phyloP scores from a whole-genome alignment of 345 rosid species.

The Crucihimalaya himalaica region DNA sequence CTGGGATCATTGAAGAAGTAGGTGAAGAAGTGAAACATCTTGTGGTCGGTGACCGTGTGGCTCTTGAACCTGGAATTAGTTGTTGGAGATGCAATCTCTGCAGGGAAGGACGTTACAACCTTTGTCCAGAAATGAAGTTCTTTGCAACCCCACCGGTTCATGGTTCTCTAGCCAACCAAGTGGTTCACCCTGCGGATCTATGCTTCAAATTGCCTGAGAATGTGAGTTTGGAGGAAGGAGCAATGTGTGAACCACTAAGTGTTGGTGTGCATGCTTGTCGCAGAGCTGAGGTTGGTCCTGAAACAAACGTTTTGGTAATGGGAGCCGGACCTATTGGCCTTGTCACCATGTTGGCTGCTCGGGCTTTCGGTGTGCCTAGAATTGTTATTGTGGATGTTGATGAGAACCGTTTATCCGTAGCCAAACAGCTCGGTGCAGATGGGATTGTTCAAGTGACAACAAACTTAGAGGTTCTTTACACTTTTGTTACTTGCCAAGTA shows the following conservation, averaged over 20 bases:
- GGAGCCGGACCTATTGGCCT: slow-evolving; percentile 98
- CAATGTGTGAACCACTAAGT: slow-evolving; percentile 96
- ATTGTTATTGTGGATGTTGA: slow-evolving; percentile 79
- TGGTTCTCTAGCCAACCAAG: slow-evolving; percentile 91
- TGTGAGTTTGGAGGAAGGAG: slow-evolving; percentile 93
- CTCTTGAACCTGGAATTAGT: slow-evolving; percentile 90
- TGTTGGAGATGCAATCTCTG: slow-evolving; percentile 73
- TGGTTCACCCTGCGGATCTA: slow-evolving; percentile 87
- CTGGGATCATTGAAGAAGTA: slow-evolving; percentile 85
- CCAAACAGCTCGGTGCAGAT: slow-evolving; percentile 72
- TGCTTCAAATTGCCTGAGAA: slow-evolving; percentile 90
- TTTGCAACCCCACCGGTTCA: slow-evolving; percentile 90
- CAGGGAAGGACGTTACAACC: slow-evolving; percentile 80
- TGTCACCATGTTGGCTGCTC: slow-evolving; percentile 84
- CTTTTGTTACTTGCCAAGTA: background rate
- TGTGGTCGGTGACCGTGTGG: slow-evolving; percentile 77
- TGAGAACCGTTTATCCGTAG: slow-evolving; percentile 68
- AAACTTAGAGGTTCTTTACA: slow-evolving; percentile 54
- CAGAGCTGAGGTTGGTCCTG: slow-evolving; percentile 75
- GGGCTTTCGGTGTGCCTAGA: slow-evolving; percentile 85
- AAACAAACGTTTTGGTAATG: slow-evolving; percentile 66
- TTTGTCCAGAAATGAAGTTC: slow-evolving; percentile 92
- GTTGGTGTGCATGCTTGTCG: slow-evolving; percentile 96
- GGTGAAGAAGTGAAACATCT: slow-evolving; percentile 73
- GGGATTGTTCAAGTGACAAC: slow-evolving; percentile 67